Conservation (phyloP, 2,329 filamentous ascomycete species). For the Samsoniella hepiali region DNA sequence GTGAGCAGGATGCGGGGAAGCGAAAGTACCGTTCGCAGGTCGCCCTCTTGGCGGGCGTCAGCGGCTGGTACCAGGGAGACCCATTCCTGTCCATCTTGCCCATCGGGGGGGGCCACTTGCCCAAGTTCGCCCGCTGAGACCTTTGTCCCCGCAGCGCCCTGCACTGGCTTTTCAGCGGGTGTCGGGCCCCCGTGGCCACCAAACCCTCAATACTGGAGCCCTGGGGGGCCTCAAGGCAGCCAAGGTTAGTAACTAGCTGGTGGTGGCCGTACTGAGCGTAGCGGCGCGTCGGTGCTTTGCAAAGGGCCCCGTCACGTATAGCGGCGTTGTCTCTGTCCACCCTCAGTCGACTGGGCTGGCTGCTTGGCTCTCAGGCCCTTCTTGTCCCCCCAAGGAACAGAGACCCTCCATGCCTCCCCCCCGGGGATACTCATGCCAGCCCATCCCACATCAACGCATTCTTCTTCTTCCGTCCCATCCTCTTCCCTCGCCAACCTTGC, state of each 20-base stretch:
- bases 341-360: neutral
- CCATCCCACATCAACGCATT: slow-evolving; percentile 6
- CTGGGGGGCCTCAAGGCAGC: no score
- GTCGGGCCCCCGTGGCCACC: neutral
- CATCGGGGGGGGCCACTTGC: no score
- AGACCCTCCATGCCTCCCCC: neutral
- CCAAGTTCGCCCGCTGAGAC: slow-evolving; percentile 8
- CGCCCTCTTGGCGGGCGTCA: neutral
- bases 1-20: neutral
- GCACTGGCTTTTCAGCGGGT: neutral
- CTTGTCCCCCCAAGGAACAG: neutral
- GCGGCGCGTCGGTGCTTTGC: neutral
- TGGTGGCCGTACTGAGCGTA: neutral
- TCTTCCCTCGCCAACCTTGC: slow-evolving; percentile 11
- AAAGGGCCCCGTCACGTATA: neutral
- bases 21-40: neutral
- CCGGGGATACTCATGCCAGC: neutral
- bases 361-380: neutral
- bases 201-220: no score
- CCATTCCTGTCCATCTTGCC: neutral
- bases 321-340: slow-evolving; percentile 5
- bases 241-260: neutral
- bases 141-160: neutral
- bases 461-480: slow-evolving; percentile 8
- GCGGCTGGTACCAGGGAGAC: slow-evolving; percentile 1